Base-by-base conservation (phyloP, 257 asterid genomes). In the Linaria vulgaris region DNA sequence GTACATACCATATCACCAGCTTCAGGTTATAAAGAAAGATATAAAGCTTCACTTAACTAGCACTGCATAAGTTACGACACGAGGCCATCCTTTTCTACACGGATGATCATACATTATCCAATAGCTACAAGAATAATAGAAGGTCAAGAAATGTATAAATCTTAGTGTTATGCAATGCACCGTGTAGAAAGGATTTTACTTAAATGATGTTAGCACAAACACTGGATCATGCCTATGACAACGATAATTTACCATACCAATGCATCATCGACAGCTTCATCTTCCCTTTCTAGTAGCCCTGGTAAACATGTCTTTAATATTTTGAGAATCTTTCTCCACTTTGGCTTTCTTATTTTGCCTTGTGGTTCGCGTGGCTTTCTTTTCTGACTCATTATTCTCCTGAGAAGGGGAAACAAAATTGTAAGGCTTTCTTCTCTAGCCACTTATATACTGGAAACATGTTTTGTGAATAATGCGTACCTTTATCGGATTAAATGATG, bases 291-390 rank as follows among this genome's bases (percentile, higher is more conserved):
- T 80, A 51, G 95, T 77, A 72, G 85, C 95, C 70, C 92, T 70
- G 71, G 74, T 80, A 78, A 94, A 94, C 97, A 94, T 90, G 78
- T 90, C 97, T 79, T 78, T 94, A 73, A 94, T 94, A 68, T 87
- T 94, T 4, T 81, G 80, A 15, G 96, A 81, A 72, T 84, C 82
- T 45, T 77, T 87, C 78, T 90, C 99, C 58, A 81, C 78, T 73
- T 82, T 94, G 45, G 82, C 87, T 80, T 90, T 94, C 84, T 94
- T 94, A 12, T 79, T 49, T 65, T 58, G 88, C 76, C 86, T 64
- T 39, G 83, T 82, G 13, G 55, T 47, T 66, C 66, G 72, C 1
- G 67, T 54, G 63, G 52, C 64, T 74, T 72, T 83, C 67, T 82
- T 84, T 50, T 74, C 88, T 24, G 5, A n/a, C 49, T 53, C 90